phyloP scores from a whole-genome alignment of 1,139 yeast species.

The Waltiozyma sp. region DNA sequence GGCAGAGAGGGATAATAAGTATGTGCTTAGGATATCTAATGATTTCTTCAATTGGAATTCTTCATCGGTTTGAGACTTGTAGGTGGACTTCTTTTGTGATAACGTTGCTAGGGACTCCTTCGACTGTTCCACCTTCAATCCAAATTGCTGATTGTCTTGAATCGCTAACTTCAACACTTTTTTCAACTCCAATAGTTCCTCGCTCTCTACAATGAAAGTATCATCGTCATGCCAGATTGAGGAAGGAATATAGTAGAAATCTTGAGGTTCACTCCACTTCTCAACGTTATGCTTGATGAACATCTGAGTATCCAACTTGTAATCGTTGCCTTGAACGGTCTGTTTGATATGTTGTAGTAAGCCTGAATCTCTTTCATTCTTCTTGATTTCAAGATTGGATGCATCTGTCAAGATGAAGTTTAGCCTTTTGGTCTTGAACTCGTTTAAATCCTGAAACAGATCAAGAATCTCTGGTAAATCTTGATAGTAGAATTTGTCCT shows the following conservation, averaged over 20 bases:
- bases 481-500: constrained; percentile 87
- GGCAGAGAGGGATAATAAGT: constrained; percentile 44
- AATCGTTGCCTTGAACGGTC: constrained; percentile 61
- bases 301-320: constrained; percentile 77
- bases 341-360: constrained; percentile 42
- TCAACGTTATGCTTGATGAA: constrained; percentile 70
- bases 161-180: constrained; percentile 33
- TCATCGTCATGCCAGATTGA: constrained; percentile 98
- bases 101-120: constrained; percentile 24
- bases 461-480: constrained; percentile 90
- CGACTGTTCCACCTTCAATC: constrained; percentile 23
- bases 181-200: constrained; percentile 58
- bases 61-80: constrained; percentile 19
- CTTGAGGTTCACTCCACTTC: constrained; percentile 77
- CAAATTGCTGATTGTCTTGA: constrained; percentile 5
- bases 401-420: constrained; percentile 66
- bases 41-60: constrained; percentile 35
- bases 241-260: constrained; percentile 77
- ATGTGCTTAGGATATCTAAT: constrained; percentile 40
- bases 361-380: constrained; percentile 41
- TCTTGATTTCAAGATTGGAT: constrained; percentile 47
- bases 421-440: constrained; percentile 59
- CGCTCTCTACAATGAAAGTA: constrained; percentile 46
- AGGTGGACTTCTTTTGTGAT: constrained; percentile 27
- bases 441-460: constrained; percentile 75